Conservation (phyloP, 2,329 filamentous ascomycete species). For the Sarocladium strictum region DNA sequence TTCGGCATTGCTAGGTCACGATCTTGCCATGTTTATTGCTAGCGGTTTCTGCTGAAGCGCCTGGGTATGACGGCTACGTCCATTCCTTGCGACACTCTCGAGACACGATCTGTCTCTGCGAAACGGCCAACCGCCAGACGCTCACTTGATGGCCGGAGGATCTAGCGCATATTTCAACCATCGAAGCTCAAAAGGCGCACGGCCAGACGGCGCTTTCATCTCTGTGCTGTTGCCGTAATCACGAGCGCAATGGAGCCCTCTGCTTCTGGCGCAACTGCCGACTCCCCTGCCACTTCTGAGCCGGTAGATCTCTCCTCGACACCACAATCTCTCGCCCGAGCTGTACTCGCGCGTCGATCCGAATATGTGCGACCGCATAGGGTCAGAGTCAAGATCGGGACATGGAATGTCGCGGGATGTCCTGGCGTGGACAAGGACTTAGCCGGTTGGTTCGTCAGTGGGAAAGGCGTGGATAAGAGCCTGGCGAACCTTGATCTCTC, state of each 20-base stretch:
- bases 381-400: slow-evolving; percentile 82
- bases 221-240: neutral
- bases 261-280: neutral
- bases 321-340: slow-evolving; percentile 54
- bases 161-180: neutral
- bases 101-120: neutral
- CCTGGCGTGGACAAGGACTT: slow-evolving; percentile 84
- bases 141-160: neutral
- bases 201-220: neutral
- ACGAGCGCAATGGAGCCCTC: neutral
- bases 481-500: slow-evolving; percentile 50
- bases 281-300: slow-evolving; percentile 26
- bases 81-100: neutral
- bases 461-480: slow-evolving; percentile 61
- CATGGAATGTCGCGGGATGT: slow-evolving; percentile 89
- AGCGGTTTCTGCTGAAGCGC: neutral
- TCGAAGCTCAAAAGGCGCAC: neutral
- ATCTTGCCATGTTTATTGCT: neutral
- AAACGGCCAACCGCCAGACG: neutral
- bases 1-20: neutral
- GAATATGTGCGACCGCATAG: slow-evolving; percentile 74
- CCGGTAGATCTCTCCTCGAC: slow-evolving; percentile 38
- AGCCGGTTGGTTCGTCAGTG: slow-evolving; percentile 79
- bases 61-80: slow-evolving; percentile 2
- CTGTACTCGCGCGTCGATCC: slow-evolving; percentile 64